A percentile compares a stretch with the other conserved stretches of the same genome.
These are phyloP conservation scores for Tuber calosporum DNA, from an alignment of 495 filamentous ascomycete species.

Conservation along the genomic window DNA sequence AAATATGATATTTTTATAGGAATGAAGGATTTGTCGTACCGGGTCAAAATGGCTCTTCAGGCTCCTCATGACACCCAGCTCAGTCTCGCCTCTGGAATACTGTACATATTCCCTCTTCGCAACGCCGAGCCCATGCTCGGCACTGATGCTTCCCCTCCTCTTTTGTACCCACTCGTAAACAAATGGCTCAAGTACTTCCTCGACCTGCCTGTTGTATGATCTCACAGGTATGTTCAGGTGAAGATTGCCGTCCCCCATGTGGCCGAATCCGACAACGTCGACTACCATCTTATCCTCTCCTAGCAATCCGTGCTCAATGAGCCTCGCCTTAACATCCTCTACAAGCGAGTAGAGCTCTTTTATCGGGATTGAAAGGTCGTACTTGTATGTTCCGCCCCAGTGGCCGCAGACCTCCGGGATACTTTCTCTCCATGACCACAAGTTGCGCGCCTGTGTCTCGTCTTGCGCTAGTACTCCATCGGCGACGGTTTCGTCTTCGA, in stretches of 20 bases:
- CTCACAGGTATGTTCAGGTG: constrained; percentile 82
- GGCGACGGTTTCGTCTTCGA: constrained; percentile 71
- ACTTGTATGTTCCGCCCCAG: constrained; percentile 95
- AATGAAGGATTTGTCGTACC: constrained; percentile 50
- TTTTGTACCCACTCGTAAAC: constrained; percentile 93
- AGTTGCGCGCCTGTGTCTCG: constrained; percentile 73
- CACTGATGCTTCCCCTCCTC: constrained; percentile 83
- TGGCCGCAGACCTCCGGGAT: constrained; percentile 82
- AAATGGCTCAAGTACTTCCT: constrained; percentile 84
- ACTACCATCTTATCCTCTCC: constrained; percentile 58
- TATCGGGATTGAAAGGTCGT: constrained; percentile 91
- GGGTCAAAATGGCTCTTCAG: constrained; percentile 88
- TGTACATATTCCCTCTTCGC: constrained; percentile 92
- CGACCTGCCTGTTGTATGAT: constrained; percentile 77
- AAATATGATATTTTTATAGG: background rate
- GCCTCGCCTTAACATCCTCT: constrained; percentile 64
- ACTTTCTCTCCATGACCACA: constrained; percentile 92
- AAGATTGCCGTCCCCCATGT: constrained; percentile 94
- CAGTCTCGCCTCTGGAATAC: constrained; percentile 79
- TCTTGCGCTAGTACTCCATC: constrained; percentile 89
- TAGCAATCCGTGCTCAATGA: constrained; percentile 66
- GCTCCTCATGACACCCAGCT: constrained; percentile 85
- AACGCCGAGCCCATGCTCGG: constrained; percentile 88
- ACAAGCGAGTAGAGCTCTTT: constrained; percentile 82
- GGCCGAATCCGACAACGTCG: constrained; percentile 88